phyloP scores from a whole-genome alignment of 305 asterid genomes.

The Stenogyne calaminthoides region DNA sequence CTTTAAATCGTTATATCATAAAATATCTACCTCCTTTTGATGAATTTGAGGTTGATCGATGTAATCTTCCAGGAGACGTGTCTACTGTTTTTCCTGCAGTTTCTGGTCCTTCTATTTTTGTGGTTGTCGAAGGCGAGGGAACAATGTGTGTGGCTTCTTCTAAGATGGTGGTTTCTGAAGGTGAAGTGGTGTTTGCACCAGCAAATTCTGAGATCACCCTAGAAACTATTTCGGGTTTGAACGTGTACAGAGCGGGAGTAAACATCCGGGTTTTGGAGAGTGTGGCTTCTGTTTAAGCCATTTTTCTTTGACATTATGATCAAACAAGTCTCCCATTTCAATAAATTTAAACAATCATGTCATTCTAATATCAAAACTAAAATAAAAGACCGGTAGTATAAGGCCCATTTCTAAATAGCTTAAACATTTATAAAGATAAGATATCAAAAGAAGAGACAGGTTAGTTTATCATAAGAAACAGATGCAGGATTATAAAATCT shows the following conservation, averaged over 20 bases:
- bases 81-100: conserved; percentile 56
- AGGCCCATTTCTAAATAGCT: too few species aligned
- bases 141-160: conserved; percentile 36
- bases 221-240: conserved; percentile 49
- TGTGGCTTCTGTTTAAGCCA: not conserved
- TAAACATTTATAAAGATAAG: too few species aligned
- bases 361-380: too few species aligned
- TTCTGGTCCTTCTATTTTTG: conserved; percentile 69
- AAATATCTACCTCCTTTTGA: conserved; percentile 84
- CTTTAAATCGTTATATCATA: conserved; percentile 52
- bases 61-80: conserved; percentile 61
- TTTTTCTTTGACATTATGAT: too few species aligned
- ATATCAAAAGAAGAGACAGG: too few species aligned
- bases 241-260: conserved; percentile 76
- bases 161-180: conserved; percentile 48
- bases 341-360: too few species aligned
- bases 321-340: too few species aligned
- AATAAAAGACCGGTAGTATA: too few species aligned
- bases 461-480: too few species aligned
- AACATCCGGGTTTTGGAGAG: conserved; percentile 56
- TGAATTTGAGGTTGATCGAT: conserved; percentile 88
- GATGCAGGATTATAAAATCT: too few species aligned
- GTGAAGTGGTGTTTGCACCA: conserved; percentile 74
- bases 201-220: conserved; percentile 53
- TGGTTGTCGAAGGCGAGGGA: conserved; percentile 73